Percentiles rank a stretch among this genome's conserved stretches.
Evolutionary conservation across 768 basidiomycete genomes (phyloP).

Genomic region (Tephrocybe sp.): DNA sequence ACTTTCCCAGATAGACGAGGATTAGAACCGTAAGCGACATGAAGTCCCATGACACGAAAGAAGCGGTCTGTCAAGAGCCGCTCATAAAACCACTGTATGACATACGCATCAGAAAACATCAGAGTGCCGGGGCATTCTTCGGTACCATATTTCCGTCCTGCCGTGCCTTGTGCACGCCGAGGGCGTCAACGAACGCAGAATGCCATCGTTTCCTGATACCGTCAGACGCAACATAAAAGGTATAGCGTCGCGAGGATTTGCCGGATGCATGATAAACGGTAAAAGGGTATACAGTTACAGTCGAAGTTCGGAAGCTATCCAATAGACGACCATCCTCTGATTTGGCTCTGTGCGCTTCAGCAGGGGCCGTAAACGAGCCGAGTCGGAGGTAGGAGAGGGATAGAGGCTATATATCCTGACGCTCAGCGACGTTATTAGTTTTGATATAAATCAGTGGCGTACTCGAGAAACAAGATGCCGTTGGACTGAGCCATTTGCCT

Average conservation of each 20-base stretch:
- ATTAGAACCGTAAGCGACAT: constrained; percentile 26
- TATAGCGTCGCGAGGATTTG: constrained; percentile 62
- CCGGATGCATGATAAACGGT: constrained; percentile 71
- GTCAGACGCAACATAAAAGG: constrained; percentile 65
- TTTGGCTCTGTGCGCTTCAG: constrained; percentile 66
- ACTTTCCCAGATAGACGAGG: constrained; percentile 57
- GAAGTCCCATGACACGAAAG: constrained; percentile 51
- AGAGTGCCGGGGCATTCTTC: constrained; percentile 1
- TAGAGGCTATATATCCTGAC: constrained; percentile 56
- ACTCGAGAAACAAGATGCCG: constrained; percentile 68
- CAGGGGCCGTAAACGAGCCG: constrained; percentile 56
- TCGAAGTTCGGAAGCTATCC: constrained; percentile 52
- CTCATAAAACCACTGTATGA: constrained; percentile 65
- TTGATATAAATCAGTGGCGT: constrained; percentile 23
- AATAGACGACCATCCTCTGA: constrained; percentile 58
- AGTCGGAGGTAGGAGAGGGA: constrained; percentile 78
- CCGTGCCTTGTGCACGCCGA: constrained; percentile 60
- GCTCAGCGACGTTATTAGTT: constrained; percentile 2
- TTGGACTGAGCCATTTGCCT: constrained; percentile 44
- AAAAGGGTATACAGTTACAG: constrained; percentile 69
- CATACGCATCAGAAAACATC: not conserved
- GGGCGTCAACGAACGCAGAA: constrained; percentile 56
- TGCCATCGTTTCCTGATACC: constrained; percentile 63
- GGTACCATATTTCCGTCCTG: constrained; percentile 75
- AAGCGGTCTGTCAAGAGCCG: constrained; percentile 58